Base-by-base conservation (phyloP, 257 asterid species). In the Jaltomata sinuosa region DNA sequence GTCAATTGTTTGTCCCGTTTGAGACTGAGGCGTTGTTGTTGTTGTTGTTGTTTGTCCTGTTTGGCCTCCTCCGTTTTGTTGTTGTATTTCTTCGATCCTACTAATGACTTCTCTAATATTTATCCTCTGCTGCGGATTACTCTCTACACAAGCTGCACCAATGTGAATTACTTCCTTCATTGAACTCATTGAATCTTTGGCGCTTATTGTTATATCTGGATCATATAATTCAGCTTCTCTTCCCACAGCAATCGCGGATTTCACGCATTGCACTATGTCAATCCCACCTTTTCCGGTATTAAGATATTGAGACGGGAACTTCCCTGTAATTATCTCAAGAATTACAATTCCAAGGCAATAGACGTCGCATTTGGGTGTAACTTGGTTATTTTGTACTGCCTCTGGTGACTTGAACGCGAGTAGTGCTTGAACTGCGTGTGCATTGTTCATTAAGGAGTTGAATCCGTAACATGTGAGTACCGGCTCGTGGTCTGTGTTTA, bases 321-420 rank as follows among this genome's bases (percentile, higher is more conserved):
- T 93, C 49, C 98, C 98, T 0, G 98, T 92, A 5, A 94, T 84
- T 32, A 96, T 86, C 87, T 96, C 99, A 2, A 96, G 94, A 84
- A 96, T 93, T 55, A 96, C 55, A 49, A 96, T 57, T 34, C 98
- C 98, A 15, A 96, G 86, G 77, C 96, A 90, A 52, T 83, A 96
- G 0, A 94, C 91, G 14, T 94, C 99, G 36, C 91, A 88, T 88
- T 91, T 93, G 34, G 95, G 97, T 5, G 97, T 89, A 12, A 94
- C 88, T 42, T 65, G 79, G 21, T 83, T 87, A 14, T 84, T 55
- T 1, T 84, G 86, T 12, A 72, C 22, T 3, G 97, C 97, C 83
- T 94, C 98, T 3, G 99, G 98, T 0, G 98, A 89, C 85, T 87
- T 90, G 47, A 91, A 93, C 0, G 97, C 98, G 1, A 89, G 62